These are phyloP conservation scores for Nelumbo lutea DNA, from an alignment of 164 flowering plant species.

Conservation along the genomic window DNA sequence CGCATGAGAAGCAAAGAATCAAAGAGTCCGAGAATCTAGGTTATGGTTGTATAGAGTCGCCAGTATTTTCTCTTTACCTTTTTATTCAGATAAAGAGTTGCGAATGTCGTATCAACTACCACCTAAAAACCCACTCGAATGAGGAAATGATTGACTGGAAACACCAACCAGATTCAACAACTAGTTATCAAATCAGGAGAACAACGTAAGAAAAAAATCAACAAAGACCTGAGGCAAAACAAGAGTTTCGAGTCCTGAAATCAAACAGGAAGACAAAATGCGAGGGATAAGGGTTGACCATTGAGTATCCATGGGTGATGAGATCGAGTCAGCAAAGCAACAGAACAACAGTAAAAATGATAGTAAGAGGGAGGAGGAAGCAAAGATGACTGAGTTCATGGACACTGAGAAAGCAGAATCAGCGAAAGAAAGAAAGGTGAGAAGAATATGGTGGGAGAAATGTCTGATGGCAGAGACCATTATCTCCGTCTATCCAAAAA, in stretches of 20 bases:
- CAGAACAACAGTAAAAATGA: not conserved
- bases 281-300: slow-evolving; percentile 23
- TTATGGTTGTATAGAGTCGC: slow-evolving; percentile 17
- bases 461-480: slow-evolving; percentile 44
- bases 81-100: not conserved
- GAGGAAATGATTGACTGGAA: slow-evolving; percentile 6
- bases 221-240: slow-evolving; percentile 13
- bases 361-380: not conserved
- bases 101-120: slow-evolving; percentile 10
- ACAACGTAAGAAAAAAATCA: slow-evolving; percentile 21
- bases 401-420: slow-evolving; percentile 26
- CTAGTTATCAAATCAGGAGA: slow-evolving; percentile 11
- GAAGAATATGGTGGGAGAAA: slow-evolving; percentile 45
- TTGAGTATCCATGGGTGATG: not conserved
- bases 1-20: slow-evolving; percentile 13
- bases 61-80: too few relatives aligned
- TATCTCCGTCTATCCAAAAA: slow-evolving; percentile 31
- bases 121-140: slow-evolving; percentile 20
- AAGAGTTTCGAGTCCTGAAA: slow-evolving; percentile 20
- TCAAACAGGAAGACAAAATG: slow-evolving; percentile 20
- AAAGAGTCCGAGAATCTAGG: slow-evolving; percentile 20
- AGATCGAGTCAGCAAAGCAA: slow-evolving; percentile 16
- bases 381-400: slow-evolving; percentile 18
- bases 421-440: slow-evolving; percentile 20
- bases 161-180: slow-evolving; percentile 24